Evolutionary conservation across 257 asterid species (phyloP).

Genomic region (Anisodus tanguticus): DNA sequence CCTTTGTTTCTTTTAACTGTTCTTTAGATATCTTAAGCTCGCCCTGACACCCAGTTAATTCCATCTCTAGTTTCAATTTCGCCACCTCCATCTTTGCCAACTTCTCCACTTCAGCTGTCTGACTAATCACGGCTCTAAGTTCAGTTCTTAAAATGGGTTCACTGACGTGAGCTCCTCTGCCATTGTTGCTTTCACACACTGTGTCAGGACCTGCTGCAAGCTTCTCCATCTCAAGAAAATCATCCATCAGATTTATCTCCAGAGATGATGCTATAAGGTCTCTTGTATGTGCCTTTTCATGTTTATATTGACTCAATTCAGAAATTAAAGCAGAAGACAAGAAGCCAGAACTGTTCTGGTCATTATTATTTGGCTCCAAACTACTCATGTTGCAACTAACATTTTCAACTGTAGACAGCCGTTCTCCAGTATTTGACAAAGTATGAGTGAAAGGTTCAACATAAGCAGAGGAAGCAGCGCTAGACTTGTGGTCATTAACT

Average conservation of each 20-base stretch:
- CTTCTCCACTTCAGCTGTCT: constrained; percentile 50
- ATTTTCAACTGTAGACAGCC: constrained; percentile 41
- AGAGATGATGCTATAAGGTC: constrained; percentile 45
- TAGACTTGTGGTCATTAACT: constrained; percentile 45
- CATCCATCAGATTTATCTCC: constrained; percentile 77
- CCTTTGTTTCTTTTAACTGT: constrained; percentile 26
- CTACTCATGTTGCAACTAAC: constrained; percentile 42
- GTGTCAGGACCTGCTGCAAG: constrained; percentile 50
- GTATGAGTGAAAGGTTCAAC: constrained; percentile 57
- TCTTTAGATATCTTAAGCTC: constrained; percentile 51
- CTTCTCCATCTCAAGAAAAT: constrained; percentile 89
- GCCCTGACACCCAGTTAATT: constrained; percentile 44
- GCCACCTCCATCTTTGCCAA: constrained; percentile 46
- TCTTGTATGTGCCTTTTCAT: constrained; percentile 43
- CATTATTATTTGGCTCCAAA: constrained; percentile 42
- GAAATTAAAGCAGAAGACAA: constrained; percentile 28
- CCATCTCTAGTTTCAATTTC: constrained; percentile 51
- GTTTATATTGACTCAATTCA: constrained; percentile 39
- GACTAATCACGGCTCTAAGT: constrained; percentile 39
- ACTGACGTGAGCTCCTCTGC: constrained; percentile 33
- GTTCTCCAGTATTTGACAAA: constrained; percentile 66
- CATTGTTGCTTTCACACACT: constrained; percentile 30
- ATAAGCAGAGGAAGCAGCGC: constrained; percentile 54
- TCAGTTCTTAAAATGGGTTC: constrained; percentile 46
- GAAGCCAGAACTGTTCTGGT: constrained; percentile 23